phyloP scores from a whole-genome alignment of 768 basidiomycete genomes.

The Kwoniella sp. region DNA sequence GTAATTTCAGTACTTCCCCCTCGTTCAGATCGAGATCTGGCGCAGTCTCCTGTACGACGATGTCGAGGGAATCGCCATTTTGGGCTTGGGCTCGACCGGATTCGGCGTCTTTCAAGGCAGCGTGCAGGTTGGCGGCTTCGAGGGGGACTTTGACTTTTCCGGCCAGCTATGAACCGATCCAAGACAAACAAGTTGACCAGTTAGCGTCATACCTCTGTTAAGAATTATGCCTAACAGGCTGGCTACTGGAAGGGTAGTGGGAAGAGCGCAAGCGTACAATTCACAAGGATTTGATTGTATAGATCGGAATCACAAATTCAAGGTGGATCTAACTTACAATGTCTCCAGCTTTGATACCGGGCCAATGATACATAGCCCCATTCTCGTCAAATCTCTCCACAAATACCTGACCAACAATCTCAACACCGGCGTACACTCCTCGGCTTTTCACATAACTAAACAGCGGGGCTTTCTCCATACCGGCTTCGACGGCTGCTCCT shows the following conservation, averaged over 20 bases:
- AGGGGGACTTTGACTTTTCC: conserved; percentile 50
- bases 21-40: conserved; percentile 33
- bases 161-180: no score
- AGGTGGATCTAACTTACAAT: no score
- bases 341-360: conserved; percentile 52
- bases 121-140: conserved; percentile 40
- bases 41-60: conserved; percentile 29
- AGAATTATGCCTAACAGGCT: no score
- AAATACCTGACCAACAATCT: conserved; percentile 56
- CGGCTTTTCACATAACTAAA: conserved; percentile 50
- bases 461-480: conserved; percentile 52
- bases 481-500: conserved; percentile 54
- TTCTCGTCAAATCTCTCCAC: conserved; percentile 54
- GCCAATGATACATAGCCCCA: conserved; percentile 55
- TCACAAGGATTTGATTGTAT: no score
- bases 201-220: no score
- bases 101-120: conserved; percentile 50
- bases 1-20: conserved; percentile 49
- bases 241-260: no score
- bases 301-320: no score
- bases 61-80: conserved; percentile 43
- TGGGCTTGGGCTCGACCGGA: conserved; percentile 43
- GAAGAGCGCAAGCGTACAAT: not conserved
- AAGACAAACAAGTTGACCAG: no score
- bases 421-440: conserved; percentile 55